Base-by-base conservation (phyloP, 257 asterid species). In the Nicotiana benthamiana region DNA sequence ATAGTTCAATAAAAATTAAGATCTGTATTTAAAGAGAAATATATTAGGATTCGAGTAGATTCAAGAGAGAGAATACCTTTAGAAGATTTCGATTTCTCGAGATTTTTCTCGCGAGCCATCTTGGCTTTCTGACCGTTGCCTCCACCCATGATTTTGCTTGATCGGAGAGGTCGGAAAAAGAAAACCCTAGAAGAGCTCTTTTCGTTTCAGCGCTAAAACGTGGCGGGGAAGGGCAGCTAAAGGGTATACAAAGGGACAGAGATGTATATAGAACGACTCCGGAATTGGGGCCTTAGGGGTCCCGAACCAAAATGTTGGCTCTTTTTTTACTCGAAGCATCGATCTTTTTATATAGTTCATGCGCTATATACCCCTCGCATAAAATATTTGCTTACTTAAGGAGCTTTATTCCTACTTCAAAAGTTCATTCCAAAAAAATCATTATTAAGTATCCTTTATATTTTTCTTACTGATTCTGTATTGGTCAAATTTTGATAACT, bases 61-160 rank as follows among this genome's bases (percentile, higher is more conserved):
- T 17, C 26, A 75, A 67, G 43, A 67, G 66, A 67, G 61, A 3
- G 10, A 1, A 2, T 26, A 84, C 80, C 57, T 22, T 56, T 63
- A 4, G 84, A 36, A 66, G 79, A 93, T 86, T 93, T 91, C 79
- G 61, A 6, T 82, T 93, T 90, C 87, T 93, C 98, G 85, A 84
- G 4, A 62, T 92, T 91, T 88, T 82, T 92, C 84, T 93, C 98
- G 51, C 98, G 97, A 82, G 97, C 94, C 96, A 91, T 93, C 87
- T 89, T 93, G 61, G 98, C 74, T 34, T 93, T 93, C 74, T 92
- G 97, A 15, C 82, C 98, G 70, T 93, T 93, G 83, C 98, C 98
- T 48, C 97, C 98, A 24, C 97, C 98, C 98, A 93, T 92, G 81
- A 77, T 34, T 56, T 36, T 60, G 32, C 53, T 43, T 51, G 15